Evolutionary conservation across 2,329 filamentous ascomycete species (phyloP), one percentile per base, ranked within the genome.

Genomic region (Pleurostoma richardsiae): DNA sequence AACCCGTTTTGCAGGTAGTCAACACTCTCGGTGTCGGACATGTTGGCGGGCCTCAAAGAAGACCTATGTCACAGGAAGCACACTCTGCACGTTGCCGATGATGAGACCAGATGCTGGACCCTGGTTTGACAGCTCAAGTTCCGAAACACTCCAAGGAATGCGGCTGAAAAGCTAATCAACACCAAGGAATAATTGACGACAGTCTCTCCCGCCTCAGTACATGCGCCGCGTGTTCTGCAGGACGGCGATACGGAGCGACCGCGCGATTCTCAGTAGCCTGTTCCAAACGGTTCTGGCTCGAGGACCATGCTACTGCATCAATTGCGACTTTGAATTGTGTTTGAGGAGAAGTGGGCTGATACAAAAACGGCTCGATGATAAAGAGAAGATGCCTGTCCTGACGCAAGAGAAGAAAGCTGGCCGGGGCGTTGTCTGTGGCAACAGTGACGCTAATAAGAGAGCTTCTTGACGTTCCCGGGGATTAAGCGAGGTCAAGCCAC

Each of bases 1-100:
- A 96, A 97, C 58, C 81, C 88, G 46, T 88, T 79, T 61, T 91
- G 83, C 30, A 97, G 83, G 64, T 97, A 99, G 55, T 90, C 87
- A 56, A 85, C 68, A 51, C 60, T 71, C 55, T 91, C 88, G 53
- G 81, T 72, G 59, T 85, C 82, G 29, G 78, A 77, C 81, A 85
- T 85, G 54, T 44, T 66, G 55, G 43, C 40, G 33, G 33, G n/a
- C 8, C 8, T n/a, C n/a, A 36, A 36, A n/a, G 8, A n/a, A 36
- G 33, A 36, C n/a, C 8, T 8, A 36, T 36, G 33, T 36, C 33
- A 36, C 33, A n/a, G 33, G n/a, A 36, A 36, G 33, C 33, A 36
- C 33, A 36, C 33, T 8, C 8, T 8, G 33, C 33, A 36, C 8
- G n/a, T 36, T n/a, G 33, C 33, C 33, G 33, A 36, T 36, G 33